Base-by-base conservation (phyloP, 2,329 filamentous ascomycete species). In the Beauveria caledonica region DNA sequence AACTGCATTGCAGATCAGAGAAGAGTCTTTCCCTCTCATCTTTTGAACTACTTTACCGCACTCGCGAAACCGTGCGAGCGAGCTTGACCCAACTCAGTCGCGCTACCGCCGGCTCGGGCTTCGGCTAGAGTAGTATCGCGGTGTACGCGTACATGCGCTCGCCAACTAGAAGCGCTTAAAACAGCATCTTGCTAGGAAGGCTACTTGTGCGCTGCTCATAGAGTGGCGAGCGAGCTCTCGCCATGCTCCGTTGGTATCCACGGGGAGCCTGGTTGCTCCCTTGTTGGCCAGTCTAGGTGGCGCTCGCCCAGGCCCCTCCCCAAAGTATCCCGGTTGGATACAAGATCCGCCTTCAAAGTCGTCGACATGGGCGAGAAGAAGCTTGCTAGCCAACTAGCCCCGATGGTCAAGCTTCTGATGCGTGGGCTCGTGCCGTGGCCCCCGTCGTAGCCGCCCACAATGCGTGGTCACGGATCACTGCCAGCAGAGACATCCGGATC, bases 101-200 rank as follows among this genome's bases (percentile, higher is more conserved):
- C 55, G 55, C 33, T 58, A 23, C 55, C 55, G n/a, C 29, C 27
- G 45, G 29, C 44, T 58, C 33, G 17, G 27, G 27, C 7, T 11
- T 17, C 27, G 9, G 19, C 50, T 45, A 49, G 15, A 33, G 53
- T 56, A 19, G 53, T 9, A 56, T 56, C 36, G 53, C 44, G 19
- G 11, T 19, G 45, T 50, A 17, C 44, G 29, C 42, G 44, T 40
- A 42, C 45, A 19, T 49, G 25, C 15, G 25, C 49, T 57, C 23
- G 58, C 19, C 52, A 58, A 54, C 19, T 21, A n/a, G 48, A 62
- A 61, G 27, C 54, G 54, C 27, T 17, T 48, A 21, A 1, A 48
- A 39, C 2, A 5, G 29, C 23, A 42, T 36, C 7, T 40, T 8
- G 7, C 21, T 10, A 15, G 33, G 15, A 36, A 44, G 13, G 8